Base-by-base conservation (phyloP, 2,329 filamentous ascomycete genomes). In the Lasiodiplodia theobromae region DNA sequence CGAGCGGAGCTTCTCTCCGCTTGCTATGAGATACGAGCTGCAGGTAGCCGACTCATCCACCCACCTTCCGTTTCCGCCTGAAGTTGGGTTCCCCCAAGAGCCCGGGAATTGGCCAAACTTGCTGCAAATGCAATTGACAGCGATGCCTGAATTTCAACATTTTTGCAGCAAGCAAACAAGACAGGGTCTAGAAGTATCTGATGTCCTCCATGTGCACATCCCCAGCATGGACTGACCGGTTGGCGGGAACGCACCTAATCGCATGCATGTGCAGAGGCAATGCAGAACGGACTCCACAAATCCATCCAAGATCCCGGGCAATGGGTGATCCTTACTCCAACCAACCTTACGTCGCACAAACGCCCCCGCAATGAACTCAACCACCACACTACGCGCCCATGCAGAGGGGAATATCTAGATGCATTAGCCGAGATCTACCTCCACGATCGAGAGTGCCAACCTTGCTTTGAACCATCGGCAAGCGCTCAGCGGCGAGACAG, bases 361-460 rank as follows among this genome's bases (percentile, higher is more conserved):
- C 16, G 7, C 5, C 31, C 47, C 25, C 28, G 23, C 53, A 37
- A n/a, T 37, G 28, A 21, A 18, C 3, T 3, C 53, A 56, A 3
- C 21, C 4, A 44, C 40, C 11, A n/a, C 16, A n/a, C 16, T 34
- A 37, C 7, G 11, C 7, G 11, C 8, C 11, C 53, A 38, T 56
- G 53, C 53, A 56, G 53, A 37, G 31, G 3, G 31, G 7, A 34
- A 56, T 56, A 34, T 37, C 53, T 56, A 56, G 53, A 37, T 37
- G 53, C 53, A 37, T 34, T 37, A 7, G 28, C 14, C 28, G 38
- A 37, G 53, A 31, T 18, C 6, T 25, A 10, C 31, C 31, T 10
- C 8, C 31, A 34, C 31, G 31, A 34, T 34, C 31, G 31, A 10
- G 31, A 34, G 31, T 34, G 8, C 7, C 31, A 34, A 7, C 8